Conservation (phyloP, 179 eudicot species). For the Amaranthus tricolor region DNA sequence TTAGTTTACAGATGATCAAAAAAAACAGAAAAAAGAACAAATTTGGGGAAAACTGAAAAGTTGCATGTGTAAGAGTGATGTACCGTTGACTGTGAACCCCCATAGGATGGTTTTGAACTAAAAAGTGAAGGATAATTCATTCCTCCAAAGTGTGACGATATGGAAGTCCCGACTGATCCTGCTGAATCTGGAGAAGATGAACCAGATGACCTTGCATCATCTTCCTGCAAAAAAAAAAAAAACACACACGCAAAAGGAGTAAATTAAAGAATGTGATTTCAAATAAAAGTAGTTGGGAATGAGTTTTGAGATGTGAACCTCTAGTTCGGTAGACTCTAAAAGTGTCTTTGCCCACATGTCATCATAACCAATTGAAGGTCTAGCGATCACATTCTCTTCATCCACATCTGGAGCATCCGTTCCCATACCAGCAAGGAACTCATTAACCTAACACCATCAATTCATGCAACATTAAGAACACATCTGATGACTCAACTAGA, state of each 20-base stretch:
- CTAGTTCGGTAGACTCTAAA: conserved; percentile 81
- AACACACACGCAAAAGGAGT: not conserved
- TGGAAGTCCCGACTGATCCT: conserved; percentile 94
- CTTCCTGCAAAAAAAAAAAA: conserved; percentile 53
- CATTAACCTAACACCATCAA: conserved; percentile 70
- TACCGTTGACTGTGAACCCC: conserved; percentile 74
- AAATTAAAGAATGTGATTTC: not conserved
- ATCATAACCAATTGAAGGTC: conserved; percentile 91
- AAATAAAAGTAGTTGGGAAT: not conserved
- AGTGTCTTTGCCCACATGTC: conserved; percentile 99
- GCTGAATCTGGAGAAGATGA: conserved; percentile 90
- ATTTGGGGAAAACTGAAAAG: not conserved
- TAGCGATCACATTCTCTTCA: conserved; percentile 72
- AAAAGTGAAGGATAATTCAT: conserved; percentile 94
- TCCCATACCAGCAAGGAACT: conserved; percentile 98
- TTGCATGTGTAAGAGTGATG: conserved; percentile 7
- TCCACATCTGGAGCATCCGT: conserved; percentile 99
- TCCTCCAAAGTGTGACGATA: conserved; percentile 99
- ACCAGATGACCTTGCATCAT: conserved; percentile 89
- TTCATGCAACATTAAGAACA: conserved; percentile 1
- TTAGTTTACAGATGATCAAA: not conserved
- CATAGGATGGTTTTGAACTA: conserved; percentile 80
- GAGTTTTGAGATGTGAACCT: conserved; percentile 39
- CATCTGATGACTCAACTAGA: not conserved
- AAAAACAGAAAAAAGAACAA: not conserved